A percentile compares a stretch with the other conserved stretches of the same genome.
phyloP scores from a whole-genome alignment of 1,139 yeast species.

The Sugiyamaella xylanicola region DNA sequence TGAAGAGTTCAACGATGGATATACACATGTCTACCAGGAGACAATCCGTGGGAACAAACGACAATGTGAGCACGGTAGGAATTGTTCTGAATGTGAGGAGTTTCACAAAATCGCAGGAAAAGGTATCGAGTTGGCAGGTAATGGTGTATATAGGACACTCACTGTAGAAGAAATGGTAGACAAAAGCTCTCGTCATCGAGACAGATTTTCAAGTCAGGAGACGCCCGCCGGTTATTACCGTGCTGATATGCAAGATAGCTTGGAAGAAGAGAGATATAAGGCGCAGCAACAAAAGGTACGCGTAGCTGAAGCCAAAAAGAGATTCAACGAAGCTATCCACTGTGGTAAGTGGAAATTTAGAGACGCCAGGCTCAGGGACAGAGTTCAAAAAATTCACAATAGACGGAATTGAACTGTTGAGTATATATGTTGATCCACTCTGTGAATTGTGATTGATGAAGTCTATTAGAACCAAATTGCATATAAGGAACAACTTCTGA shows the following conservation, averaged over 20 bases:
- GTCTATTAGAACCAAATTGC: too few relatives aligned
- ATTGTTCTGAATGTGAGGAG: slow-evolving; percentile 35
- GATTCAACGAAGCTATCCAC: slow-evolving; percentile 31
- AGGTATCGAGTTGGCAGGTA: slow-evolving; percentile 1
- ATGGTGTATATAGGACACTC: slow-evolving; percentile 1
- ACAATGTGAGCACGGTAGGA: slow-evolving; percentile 36
- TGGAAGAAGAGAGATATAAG: slow-evolving; percentile 34
- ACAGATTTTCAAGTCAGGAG: slow-evolving; percentile 31
- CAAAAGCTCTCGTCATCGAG: slow-evolving; percentile 35
- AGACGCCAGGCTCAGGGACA: slow-evolving; percentile 22
- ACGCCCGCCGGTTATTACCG: slow-evolving; percentile 43
- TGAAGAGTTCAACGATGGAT: slow-evolving; percentile 31
- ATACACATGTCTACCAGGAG: slow-evolving; percentile 33
- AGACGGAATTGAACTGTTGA: slow-evolving; percentile 1
- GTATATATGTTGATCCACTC: background rate
- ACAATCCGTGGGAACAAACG: slow-evolving; percentile 32
- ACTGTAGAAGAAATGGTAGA: slow-evolving; percentile 22
- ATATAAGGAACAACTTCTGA: too few relatives aligned
- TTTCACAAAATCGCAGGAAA: slow-evolving; percentile 35
- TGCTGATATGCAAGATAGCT: slow-evolving; percentile 39
- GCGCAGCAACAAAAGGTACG: slow-evolving; percentile 26
- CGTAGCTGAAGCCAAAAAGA: slow-evolving; percentile 23
- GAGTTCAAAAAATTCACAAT: slow-evolving; percentile 5
- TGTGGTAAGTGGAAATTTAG: slow-evolving; percentile 33
- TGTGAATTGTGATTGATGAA: too few relatives aligned